Conservation (phyloP, 805 yeast species). For the Zygoascus bituminiphila region DNA sequence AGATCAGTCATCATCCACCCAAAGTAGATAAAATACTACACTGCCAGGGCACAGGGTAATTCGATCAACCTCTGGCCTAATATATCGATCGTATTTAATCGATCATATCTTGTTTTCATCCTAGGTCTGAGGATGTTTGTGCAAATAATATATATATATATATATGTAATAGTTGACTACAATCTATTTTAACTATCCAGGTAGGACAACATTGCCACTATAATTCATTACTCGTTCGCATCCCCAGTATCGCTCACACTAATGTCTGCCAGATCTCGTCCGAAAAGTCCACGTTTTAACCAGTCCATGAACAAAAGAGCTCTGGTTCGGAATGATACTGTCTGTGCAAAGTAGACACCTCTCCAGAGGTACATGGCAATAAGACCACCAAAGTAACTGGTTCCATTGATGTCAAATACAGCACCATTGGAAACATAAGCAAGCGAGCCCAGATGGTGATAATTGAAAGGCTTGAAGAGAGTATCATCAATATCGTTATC, state of each 20-base stretch:
- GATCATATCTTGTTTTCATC: no score
- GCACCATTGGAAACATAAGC: slow-evolving; percentile 68
- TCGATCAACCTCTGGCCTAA: no score
- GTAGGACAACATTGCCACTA: no score
- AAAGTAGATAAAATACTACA: no score
- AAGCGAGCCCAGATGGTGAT: slow-evolving; percentile 56
- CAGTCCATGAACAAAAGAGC: slow-evolving; percentile 59
- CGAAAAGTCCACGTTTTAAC: slow-evolving; percentile 44
- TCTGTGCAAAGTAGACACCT: slow-evolving; percentile 59
- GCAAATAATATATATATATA: no score
- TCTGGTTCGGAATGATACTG: slow-evolving; percentile 56
- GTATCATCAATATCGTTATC: slow-evolving; percentile 52
- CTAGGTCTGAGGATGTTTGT: no score
- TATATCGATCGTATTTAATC: no score
- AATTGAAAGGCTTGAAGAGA: slow-evolving; percentile 49
- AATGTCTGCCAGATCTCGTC: slow-evolving; percentile 27
- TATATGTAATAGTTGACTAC: no score
- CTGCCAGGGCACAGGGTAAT: no score
- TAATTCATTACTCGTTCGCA: background rate
- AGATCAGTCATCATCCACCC: no score
- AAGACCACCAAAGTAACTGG: slow-evolving; percentile 55
- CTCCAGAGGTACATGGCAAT: slow-evolving; percentile 70
- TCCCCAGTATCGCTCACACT: slow-evolving; percentile 1
- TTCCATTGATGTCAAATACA: slow-evolving; percentile 55
- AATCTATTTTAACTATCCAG: no score